Evolutionary conservation across 1,139 yeast species (phyloP), one percentile per base, ranked within the genome.

Genomic region (Chernovozyma aurita): DNA sequence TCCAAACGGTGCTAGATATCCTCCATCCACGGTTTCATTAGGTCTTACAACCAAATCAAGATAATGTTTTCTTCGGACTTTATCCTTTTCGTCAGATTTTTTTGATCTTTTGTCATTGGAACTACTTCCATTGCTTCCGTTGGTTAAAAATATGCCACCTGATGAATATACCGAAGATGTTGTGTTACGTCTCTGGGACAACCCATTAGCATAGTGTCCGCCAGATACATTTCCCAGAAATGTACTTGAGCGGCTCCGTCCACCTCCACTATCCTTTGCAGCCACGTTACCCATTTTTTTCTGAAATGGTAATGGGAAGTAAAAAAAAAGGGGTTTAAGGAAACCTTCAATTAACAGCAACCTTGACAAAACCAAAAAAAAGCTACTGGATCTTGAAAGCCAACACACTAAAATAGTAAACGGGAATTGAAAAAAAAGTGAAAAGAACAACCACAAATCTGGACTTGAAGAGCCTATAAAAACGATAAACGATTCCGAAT

Each of bases 1-100:
- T 2, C 96, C 97, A 59, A 73, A 86, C 0, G 97, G 96, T 1
- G 95, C 96, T 44, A 84, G 58, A 49, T 60, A 83, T 0, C 92
- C 94, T 12, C 94, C 94, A 57, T 84, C 92, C 11, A 83, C 87
- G 39, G 63, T 73, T 48, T 82, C 87, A 28, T 66, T 66, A 47
- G 56, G 72, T 42, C 71, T 65, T 2, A 82, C 86, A 25, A 84
- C 62, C 39, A 84, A 60, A 28, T 78, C 72, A 44, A 61, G 49
- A 37, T 74, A 76, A 49, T 80, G 85, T 18, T 61, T 60, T 43
- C 78, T 83, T 40, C 73, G 71, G 30, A 55, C 57, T 36, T 52
- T 57, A 38, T 76, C 80, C 48, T 72, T 76, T 36, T 81, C 85
- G 37, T 63, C 73, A 24, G 66, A 68, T 20, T 65, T 61, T 40